phyloP scores from a whole-genome alignment of 345 rosid species.

The Citrus trifoliata region DNA sequence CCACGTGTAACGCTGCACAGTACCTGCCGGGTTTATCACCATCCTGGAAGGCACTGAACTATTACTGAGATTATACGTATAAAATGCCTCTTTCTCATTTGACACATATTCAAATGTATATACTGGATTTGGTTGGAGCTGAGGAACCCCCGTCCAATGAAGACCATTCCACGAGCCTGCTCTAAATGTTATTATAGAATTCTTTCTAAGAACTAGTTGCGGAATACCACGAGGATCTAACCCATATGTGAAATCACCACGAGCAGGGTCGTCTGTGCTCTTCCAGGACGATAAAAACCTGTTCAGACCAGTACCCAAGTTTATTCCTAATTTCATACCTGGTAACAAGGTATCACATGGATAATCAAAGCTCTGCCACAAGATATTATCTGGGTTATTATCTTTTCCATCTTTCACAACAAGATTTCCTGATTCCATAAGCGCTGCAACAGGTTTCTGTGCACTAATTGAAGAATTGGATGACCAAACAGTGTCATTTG shows the following conservation, averaged over 20 bases:
- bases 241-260: conserved; percentile 12
- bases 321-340: conserved; percentile 46
- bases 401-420: conserved; percentile 30
- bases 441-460: conserved; percentile 24
- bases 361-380: conserved; percentile 60
- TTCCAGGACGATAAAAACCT: conserved; percentile 35
- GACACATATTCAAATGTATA: neutral
- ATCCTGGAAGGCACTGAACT: neutral
- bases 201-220: conserved; percentile 12
- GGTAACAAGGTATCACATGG: conserved; percentile 45
- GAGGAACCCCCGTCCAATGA: conserved; percentile 21
- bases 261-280: conserved; percentile 9
- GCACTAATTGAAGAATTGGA: conserved; percentile 16
- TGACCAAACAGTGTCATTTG: conserved; percentile 24
- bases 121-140: neutral
- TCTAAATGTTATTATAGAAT: neutral
- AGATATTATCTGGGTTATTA: neutral
- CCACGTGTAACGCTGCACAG: conserved; percentile 2
- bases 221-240: conserved; percentile 28
- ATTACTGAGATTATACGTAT: neutral
- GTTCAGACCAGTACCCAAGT: conserved; percentile 25
- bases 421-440: conserved; percentile 48
- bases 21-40: neutral
- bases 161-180: conserved; percentile 35
- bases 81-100: neutral